Percentiles rank a stretch among this genome's conserved stretches.
Conservation (phyloP, 805 yeast species). For the Diddensiella santjacobensis region DNA sequence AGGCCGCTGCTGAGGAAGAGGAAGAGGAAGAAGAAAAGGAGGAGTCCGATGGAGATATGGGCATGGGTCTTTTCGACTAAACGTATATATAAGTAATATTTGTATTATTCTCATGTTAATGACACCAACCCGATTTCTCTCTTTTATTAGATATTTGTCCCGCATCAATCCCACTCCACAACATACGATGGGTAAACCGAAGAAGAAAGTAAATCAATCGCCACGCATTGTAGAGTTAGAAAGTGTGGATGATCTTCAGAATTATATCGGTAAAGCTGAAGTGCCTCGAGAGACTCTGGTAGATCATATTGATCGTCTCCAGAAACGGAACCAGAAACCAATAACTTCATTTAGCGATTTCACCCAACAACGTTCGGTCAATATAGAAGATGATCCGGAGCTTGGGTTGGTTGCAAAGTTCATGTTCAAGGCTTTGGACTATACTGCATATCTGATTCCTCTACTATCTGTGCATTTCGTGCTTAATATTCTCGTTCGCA, state of each 20-base stretch:
- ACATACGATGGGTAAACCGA: neutral
- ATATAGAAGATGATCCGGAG: conserved; percentile 12
- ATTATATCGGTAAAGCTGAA: conserved; percentile 19
- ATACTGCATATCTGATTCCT: conserved; percentile 30
- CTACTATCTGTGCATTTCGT: conserved; percentile 34
- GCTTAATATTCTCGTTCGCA: conserved; percentile 34
- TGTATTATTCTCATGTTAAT: conserved; percentile 7
- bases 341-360: too few species aligned
- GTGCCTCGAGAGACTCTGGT: conserved; percentile 22
- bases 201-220: neutral
- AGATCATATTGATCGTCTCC: conserved; percentile 20
- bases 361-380: too few species aligned
- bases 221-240: conserved; percentile 23
- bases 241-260: conserved; percentile 16
- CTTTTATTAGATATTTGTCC: neutral
- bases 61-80: conserved; percentile 91
- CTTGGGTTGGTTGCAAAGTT: conserved; percentile 21
- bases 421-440: conserved; percentile 29
- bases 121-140: neutral
- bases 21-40: conserved; percentile 53
- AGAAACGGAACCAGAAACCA: conserved; percentile 2
- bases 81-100: conserved; percentile 4
- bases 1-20: conserved; percentile 55
- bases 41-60: conserved; percentile 82
- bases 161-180: neutral